Percentiles rank a stretch among this genome's conserved stretches.
Conservation (phyloP, 257 asterid genomes). For the Capsicum baccatum region DNA sequence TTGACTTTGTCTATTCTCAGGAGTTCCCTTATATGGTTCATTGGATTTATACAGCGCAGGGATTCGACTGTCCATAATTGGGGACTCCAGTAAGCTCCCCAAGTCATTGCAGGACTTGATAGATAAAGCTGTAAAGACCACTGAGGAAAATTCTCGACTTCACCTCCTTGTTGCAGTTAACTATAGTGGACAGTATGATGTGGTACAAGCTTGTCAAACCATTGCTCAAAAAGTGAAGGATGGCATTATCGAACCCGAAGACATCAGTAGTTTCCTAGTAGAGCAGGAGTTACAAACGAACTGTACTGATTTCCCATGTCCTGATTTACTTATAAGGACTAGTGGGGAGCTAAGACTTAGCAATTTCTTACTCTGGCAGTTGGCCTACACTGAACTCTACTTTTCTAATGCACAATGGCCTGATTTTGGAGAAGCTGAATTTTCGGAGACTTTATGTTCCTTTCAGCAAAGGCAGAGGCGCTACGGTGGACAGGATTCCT, state of each 20-base stretch:
- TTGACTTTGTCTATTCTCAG: background rate
- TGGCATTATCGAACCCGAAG: constrained; percentile 54
- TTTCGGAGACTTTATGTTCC: constrained; percentile 53
- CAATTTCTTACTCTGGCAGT: constrained; percentile 74
- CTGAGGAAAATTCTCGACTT: constrained; percentile 49
- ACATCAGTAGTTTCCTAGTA: constrained; percentile 44
- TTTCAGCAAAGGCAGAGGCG: constrained; percentile 66
- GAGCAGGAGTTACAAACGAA: constrained; percentile 62
- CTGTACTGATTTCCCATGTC: constrained; percentile 53
- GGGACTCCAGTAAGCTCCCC: constrained; percentile 58
- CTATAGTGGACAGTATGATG: constrained; percentile 56
- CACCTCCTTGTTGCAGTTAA: constrained; percentile 61
- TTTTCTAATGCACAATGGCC: constrained; percentile 59
- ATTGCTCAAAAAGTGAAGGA: constrained; percentile 60
- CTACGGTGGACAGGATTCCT: constrained; percentile 45
- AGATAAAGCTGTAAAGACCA: constrained; percentile 38
- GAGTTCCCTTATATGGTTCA: background rate
- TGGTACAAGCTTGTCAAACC: constrained; percentile 53
- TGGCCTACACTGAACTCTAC: constrained; percentile 64
- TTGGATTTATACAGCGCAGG: constrained; percentile 48
- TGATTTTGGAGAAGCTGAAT: constrained; percentile 65
- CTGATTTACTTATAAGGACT: constrained; percentile 68
- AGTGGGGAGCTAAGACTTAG: constrained; percentile 74
- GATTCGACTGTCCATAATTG: constrained; percentile 58
- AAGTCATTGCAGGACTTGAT: constrained; percentile 43